A percentile compares a stretch with the other conserved stretches of the same genome.
Evolutionary conservation across 305 asterid genomes (phyloP).

Genomic region (Fraxinus sp.): DNA sequence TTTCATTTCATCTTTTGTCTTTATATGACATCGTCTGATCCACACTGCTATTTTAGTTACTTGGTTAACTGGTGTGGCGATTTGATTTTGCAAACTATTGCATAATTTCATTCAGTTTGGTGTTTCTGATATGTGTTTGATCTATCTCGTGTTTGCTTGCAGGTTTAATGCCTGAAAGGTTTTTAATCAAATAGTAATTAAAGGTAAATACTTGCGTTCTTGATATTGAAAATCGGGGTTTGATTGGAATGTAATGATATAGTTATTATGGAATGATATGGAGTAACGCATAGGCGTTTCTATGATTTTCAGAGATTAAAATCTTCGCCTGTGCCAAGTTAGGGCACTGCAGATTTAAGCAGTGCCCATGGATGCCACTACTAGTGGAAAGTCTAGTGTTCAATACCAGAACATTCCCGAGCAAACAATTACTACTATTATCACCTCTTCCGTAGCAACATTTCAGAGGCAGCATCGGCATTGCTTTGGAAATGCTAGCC

Average conservation of each 20-base stretch:
- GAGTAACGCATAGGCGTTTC: not conserved
- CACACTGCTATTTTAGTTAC: not conserved
- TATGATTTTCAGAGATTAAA: slow-evolving; percentile 31
- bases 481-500: slow-evolving; percentile 67
- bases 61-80: not conserved
- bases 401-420: slow-evolving; percentile 70
- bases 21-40: not conserved
- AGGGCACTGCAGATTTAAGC: slow-evolving; percentile 65
- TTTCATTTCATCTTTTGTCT: not conserved
- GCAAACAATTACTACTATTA: slow-evolving; percentile 48
- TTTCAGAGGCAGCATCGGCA: slow-evolving; percentile 65
- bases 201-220: slow-evolving; percentile 37
- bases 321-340: slow-evolving; percentile 30
- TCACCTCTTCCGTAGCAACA: slow-evolving; percentile 37
- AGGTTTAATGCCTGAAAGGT: slow-evolving; percentile 13
- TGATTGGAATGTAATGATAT: not conserved
- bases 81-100: not conserved
- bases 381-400: slow-evolving; percentile 72
- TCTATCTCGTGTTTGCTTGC: slow-evolving; percentile 1
- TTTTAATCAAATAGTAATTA: slow-evolving; percentile 36
- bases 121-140: not conserved
- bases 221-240: not conserved
- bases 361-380: slow-evolving; percentile 95
- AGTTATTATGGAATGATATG: not conserved
- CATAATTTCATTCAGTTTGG: not conserved